These are phyloP conservation scores for Aspergillus niger DNA, from an alignment of 2,329 filamentous ascomycete genomes.

Conservation along the genomic window DNA sequence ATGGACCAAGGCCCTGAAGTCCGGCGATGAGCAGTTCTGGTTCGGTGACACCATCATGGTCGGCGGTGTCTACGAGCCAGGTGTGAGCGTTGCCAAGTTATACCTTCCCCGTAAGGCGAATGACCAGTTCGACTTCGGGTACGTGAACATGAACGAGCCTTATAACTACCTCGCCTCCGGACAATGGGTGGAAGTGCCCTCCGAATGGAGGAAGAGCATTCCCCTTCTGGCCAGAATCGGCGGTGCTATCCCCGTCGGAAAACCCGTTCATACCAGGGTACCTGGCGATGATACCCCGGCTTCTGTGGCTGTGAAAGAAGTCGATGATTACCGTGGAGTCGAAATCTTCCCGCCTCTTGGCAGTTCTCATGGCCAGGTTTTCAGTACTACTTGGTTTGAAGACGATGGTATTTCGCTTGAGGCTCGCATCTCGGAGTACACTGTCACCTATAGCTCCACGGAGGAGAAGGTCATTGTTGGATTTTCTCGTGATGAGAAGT, in stretches of 20 bases:
- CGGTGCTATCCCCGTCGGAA: slow-evolving; percentile 57
- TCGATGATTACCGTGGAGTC: slow-evolving; percentile 59
- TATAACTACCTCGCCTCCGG: slow-evolving; percentile 60
- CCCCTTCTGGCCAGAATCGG: slow-evolving; percentile 59
- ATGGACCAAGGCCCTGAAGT: slow-evolving; percentile 62
- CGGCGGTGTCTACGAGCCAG: slow-evolving; percentile 67
- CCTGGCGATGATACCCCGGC: slow-evolving; percentile 54
- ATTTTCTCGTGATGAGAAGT: slow-evolving; percentile 42
- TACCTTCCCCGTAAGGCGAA: slow-evolving; percentile 60
- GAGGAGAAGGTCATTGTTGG: slow-evolving; percentile 48
- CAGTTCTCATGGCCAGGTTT: slow-evolving; percentile 42
- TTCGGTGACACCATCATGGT: slow-evolving; percentile 67
- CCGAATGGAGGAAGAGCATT: slow-evolving; percentile 57
- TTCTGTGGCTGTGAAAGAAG: slow-evolving; percentile 39
- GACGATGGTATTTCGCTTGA: slow-evolving; percentile 58
- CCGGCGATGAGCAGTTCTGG: slow-evolving; percentile 73
- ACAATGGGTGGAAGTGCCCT: slow-evolving; percentile 55
- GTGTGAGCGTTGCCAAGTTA: slow-evolving; percentile 55
- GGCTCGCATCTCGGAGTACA: slow-evolving; percentile 47
- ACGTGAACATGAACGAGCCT: slow-evolving; percentile 63
- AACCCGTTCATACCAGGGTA: slow-evolving; percentile 53
- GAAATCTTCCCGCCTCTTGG: slow-evolving; percentile 59
- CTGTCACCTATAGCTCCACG: slow-evolving; percentile 48
- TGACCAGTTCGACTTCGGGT: slow-evolving; percentile 55
- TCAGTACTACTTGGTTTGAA: slow-evolving; percentile 54